These are phyloP conservation scores for Rhynchospora pubera DNA, from an alignment of 176 grass and related monocot species.

Conservation along the genomic window DNA sequence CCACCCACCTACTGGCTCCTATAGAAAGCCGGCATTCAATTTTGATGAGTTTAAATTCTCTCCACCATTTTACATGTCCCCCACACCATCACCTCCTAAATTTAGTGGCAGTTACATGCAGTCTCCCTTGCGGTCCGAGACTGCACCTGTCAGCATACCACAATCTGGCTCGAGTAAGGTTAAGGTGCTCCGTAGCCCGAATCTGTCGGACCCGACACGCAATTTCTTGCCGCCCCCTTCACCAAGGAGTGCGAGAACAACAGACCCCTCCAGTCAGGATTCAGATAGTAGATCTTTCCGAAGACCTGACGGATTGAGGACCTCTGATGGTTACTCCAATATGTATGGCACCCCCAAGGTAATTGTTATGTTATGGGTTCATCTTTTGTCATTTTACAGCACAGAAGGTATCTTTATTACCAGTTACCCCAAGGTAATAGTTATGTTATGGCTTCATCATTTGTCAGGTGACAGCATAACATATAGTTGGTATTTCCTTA, in stretches of 20 bases:
- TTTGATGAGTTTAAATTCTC: conserved; percentile 46
- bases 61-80: conserved; percentile 50
- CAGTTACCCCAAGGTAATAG: too few relatives aligned
- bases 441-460: too few relatives aligned
- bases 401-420: too few relatives aligned
- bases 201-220: conserved; percentile 49
- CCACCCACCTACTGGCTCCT: conserved; percentile 25
- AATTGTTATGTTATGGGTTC: not conserved
- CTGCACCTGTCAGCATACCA: conserved; percentile 59
- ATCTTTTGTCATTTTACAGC: not conserved
- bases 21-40: conserved; percentile 19
- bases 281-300: conserved; percentile 38
- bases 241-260: conserved; percentile 36
- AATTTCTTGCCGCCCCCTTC: conserved; percentile 62
- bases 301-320: conserved; percentile 32
- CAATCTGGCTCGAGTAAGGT: conserved; percentile 31
- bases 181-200: conserved; percentile 33
- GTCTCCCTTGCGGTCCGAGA: conserved; percentile 30
- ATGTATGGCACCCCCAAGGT: conserved; percentile 59
- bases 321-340: conserved; percentile 43
- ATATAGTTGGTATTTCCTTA: not conserved
- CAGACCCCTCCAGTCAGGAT: conserved; percentile 48
- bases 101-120: conserved; percentile 48
- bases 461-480: not conserved
- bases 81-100: conserved; percentile 68